Base-by-base conservation (phyloP, 768 basidiomycete species). In the Suillus subluteus region DNA sequence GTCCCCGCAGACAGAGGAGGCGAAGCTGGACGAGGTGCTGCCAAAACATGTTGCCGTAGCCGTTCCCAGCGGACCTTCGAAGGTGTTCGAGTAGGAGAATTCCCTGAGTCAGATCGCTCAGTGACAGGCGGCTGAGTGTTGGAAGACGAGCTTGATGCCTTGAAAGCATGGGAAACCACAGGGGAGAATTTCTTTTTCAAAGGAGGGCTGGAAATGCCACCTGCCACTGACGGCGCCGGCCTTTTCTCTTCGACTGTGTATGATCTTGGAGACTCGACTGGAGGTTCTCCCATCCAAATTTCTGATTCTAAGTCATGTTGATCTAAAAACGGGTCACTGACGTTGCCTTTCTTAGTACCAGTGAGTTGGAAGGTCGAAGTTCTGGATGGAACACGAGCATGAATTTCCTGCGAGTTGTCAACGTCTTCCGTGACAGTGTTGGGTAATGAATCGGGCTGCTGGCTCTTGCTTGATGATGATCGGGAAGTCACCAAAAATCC, bases 21-120 rank as follows among this genome's bases (percentile, higher is more conserved):
- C 43, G 74, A 72, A 5, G 68, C 69, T 48, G 69, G 59, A 68
- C 74, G 40, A 65, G 73, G 62, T 63, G 67, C 67, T 1, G 80
- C 80, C 26, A 87, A 73, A 15, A 88, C 86, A 73, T 87, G 86
- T 50, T 82, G 82, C n/a, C 87, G 80, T 16, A 88, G 68, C 37
- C 77, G 78, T 30, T 86, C 83, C 87, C 87, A 89, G 32, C 85
- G 82, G 30, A 78, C 78, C 61, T 74, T 69, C 1, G 85, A 81
- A 5, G 81, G 76, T 13, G 84, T 40, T 44, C 68, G 66, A 21
- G 63, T 23, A 12, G 61, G 54, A 6, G 30, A 37, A 6, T 41
- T 41, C 16, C 41, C 41, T 13, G 59, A 58, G 50, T 63, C 67
- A 32, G 55, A 58, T 50, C 21, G 46, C 30, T 68, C 59, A 13